A percentile compares a stretch with the other conserved stretches of the same genome.
phyloP scores from a whole-genome alignment of 306 rosid species.

The Begonia peltatifolia region DNA sequence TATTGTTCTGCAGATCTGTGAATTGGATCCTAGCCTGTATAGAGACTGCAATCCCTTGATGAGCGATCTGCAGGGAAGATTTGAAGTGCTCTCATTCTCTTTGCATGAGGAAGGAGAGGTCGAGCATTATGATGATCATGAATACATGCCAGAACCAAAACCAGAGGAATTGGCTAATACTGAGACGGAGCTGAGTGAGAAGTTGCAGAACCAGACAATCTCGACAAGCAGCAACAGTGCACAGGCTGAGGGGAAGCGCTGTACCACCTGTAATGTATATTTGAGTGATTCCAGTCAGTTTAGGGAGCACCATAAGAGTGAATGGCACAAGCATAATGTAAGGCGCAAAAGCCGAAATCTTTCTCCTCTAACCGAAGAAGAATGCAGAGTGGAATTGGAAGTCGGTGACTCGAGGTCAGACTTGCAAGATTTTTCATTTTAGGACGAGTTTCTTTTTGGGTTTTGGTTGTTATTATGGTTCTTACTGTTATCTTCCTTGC shows the following conservation, averaged over 20 bases:
- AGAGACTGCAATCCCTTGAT: constrained; percentile 64
- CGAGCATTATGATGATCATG: constrained; percentile 57
- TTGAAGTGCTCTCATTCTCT: constrained; percentile 79
- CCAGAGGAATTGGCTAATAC: constrained; percentile 29
- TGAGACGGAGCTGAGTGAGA: constrained; percentile 36
- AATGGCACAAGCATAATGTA: constrained; percentile 90
- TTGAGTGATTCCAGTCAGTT: constrained; percentile 49
- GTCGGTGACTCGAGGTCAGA: constrained; percentile 48
- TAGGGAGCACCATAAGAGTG: constrained; percentile 85
- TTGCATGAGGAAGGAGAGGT: constrained; percentile 65
- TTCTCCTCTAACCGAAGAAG: constrained; percentile 70
- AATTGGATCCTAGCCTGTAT: constrained; percentile 76
- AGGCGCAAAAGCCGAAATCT: constrained; percentile 72
- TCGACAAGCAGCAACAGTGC: constrained; percentile 19
- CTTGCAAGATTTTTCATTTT: constrained; percentile 80
- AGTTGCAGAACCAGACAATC: constrained; percentile 51
- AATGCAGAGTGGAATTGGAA: constrained; percentile 53
- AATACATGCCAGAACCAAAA: constrained; percentile 22
- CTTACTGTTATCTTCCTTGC: not conserved
- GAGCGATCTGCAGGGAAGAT: constrained; percentile 54
- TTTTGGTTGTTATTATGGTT: not conserved
- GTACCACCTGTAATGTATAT: constrained; percentile 48
- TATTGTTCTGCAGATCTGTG: constrained; percentile 35
- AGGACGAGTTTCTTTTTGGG: constrained; percentile 3
- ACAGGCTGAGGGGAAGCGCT: constrained; percentile 49